Evolutionary conservation across 2,329 filamentous ascomycete genomes (phyloP).

Genomic region (Fusarium annulatum): DNA sequence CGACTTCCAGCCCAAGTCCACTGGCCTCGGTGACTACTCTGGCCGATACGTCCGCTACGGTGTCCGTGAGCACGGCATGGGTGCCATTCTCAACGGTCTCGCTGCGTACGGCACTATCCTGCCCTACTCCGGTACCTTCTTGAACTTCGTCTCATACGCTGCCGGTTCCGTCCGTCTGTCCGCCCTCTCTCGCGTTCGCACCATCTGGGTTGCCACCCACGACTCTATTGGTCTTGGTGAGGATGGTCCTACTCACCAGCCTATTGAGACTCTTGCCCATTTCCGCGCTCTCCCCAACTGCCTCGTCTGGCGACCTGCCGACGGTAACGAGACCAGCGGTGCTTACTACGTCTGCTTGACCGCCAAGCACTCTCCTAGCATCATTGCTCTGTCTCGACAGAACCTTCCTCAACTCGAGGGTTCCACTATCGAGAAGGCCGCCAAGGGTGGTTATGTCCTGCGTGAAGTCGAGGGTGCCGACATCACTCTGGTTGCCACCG

Average conservation of each 20-base stretch:
- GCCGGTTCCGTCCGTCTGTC: constrained; percentile 95
- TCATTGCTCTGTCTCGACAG: constrained; percentile 95
- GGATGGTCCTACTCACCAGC: constrained; percentile 98
- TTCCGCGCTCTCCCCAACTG: constrained; percentile 99
- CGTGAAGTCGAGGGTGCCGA: constrained; percentile 86
- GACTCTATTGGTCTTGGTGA: constrained; percentile 99
- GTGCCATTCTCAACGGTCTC: constrained; percentile 93
- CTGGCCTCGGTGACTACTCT: constrained; percentile 86
- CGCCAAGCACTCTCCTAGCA: constrained; percentile 88
- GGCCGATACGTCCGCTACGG: constrained; percentile 95
- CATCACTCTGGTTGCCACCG: constrained; percentile 91
- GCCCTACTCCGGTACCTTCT: constrained; percentile 94
- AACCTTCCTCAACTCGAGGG: constrained; percentile 98
- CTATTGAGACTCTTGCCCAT: constrained; percentile 97
- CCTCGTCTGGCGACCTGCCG: constrained; percentile 99
- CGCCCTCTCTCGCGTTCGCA: constrained; percentile 87
- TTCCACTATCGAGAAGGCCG: constrained; percentile 86
- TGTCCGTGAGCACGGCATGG: constrained; percentile 93
- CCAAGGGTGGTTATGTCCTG: constrained; percentile 95
- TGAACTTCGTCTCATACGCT: constrained; percentile 99
- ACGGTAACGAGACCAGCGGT: constrained; percentile 97
- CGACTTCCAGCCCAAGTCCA: constrained; percentile 94
- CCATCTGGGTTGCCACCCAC: constrained; percentile 97
- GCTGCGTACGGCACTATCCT: constrained; percentile 95
- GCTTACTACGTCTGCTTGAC: constrained; percentile 97